These are phyloP conservation scores for Solanum stenotomum DNA, from an alignment of 257 asterid genomes.

Conservation along the genomic window DNA sequence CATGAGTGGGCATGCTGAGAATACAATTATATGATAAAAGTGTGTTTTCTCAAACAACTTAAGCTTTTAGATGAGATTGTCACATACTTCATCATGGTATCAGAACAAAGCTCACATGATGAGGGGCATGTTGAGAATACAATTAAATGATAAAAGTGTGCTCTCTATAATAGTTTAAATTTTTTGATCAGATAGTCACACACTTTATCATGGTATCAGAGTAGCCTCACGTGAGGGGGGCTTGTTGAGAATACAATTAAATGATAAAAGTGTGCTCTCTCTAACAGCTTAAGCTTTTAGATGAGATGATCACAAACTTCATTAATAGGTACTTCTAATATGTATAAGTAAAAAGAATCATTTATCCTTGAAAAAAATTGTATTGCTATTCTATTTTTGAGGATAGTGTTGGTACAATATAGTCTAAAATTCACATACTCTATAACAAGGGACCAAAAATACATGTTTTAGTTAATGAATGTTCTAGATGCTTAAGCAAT, in stretches of 20 bases:
- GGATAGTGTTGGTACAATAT: background rate
- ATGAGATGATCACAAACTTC: background rate
- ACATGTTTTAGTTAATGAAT: background rate
- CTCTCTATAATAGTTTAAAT: fast-evolving
- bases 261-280: background rate
- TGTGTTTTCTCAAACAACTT: no score
- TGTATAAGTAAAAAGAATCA: background rate
- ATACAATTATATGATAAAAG: no score
- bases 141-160: no score
- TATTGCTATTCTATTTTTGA: background rate
- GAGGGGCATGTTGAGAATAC: no score
- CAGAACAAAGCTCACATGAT: no score
- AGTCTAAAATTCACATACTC: background rate
- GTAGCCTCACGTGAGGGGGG: background rate
- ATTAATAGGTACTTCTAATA: background rate
- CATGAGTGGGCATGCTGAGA: no score
- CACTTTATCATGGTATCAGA: background rate
- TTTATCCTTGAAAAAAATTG: background rate
- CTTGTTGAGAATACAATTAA: background rate
- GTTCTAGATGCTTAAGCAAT: background rate
- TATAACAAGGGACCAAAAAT: background rate
- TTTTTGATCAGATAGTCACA: no score
- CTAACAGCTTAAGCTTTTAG: no score
- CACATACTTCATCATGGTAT: no score
- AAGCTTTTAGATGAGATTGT: no score